These are phyloP conservation scores for Taphrina wiesneri DNA, from an alignment of 1,139 yeast species.

Conservation along the genomic window DNA sequence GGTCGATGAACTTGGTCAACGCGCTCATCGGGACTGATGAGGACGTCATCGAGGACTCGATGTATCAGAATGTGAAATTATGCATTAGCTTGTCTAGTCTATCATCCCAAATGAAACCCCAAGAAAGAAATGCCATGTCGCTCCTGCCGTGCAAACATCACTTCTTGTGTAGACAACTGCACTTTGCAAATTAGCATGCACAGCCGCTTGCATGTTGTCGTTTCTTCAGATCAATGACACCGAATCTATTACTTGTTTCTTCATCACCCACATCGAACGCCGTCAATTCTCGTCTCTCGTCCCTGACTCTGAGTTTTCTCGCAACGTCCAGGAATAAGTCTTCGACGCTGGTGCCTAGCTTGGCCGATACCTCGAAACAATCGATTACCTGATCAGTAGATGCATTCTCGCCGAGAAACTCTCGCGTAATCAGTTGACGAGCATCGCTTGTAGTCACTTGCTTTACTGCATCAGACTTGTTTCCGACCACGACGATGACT, in stretches of 20 bases:
- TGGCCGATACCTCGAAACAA: conserved; percentile 11
- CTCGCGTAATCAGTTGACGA: background rate
- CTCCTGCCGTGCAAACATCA: background rate
- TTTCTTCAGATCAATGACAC: conserved; percentile 3
- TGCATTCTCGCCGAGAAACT: background rate
- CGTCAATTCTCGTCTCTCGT: conserved; percentile 15
- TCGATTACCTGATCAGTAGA: background rate
- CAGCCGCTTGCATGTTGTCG: background rate
- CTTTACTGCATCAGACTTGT: conserved; percentile 51
- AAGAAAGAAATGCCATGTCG: background rate
- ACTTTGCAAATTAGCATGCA: conserved; percentile 3
- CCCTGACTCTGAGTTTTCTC: background rate
- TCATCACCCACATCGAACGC: conserved; percentile 18
- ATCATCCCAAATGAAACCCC: background rate
- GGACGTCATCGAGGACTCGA: background rate
- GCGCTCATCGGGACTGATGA: conserved; percentile 1
- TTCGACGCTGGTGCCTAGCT: conserved; percentile 27
- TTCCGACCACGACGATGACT: conserved; percentile 58
- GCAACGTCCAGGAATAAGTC: conserved; percentile 10
- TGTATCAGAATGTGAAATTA: too few species aligned
- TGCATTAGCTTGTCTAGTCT: background rate
- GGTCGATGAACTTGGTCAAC: conserved; percentile 32
- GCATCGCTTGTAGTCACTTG: background rate
- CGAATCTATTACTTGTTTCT: background rate
- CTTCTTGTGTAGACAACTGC: too few species aligned